Base-by-base conservation (phyloP, 2,329 filamentous ascomycete species). In the Fusarium sp. region DNA sequence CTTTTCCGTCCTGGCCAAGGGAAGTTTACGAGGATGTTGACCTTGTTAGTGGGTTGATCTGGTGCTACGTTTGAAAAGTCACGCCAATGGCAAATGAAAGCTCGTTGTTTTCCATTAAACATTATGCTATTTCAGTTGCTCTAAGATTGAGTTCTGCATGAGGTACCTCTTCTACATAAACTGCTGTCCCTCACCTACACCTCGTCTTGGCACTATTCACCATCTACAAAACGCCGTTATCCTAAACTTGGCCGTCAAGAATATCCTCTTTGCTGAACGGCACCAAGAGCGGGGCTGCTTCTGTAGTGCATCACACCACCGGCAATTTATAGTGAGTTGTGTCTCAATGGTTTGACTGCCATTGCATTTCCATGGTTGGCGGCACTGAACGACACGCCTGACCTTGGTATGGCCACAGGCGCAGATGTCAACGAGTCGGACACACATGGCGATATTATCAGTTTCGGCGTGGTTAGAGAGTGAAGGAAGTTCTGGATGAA, bases 1-100 rank as follows among this genome's bases (percentile, higher is more conserved):
- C 64, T 68, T 68, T 54, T 40, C 27, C 40, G 22, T 56, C 57
- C 54, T 25, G 66, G 59, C 59, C 40, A 65, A 67, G 59, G 38
- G 56, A 72, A 40, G 15, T 45, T 20, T 30, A 59, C 35, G 32
- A 60, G 43, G 30, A 45, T 37, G 25, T 37, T 47, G 59, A 25
- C 38, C 32, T 33, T 47, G 10, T 40, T 12, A 52, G 33, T 71
- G 64, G 58, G 50, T 69, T 40, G 70, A 63, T 40, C 47, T 52
- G 47, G 47, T 32, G 47, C 11, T 52, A 43, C 12, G 8, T 27
- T 25, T 57, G 33, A 33, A 57, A 57, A n/a, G 54, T 25, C 33
- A 57, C 32, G 32, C 32, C 47, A 30, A 52, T 52, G 27, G 17
- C 47, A 52, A 52, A 52, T 52, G 47, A 52, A 52, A 52, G 47